These are phyloP conservation scores for Tanacetum coccineum DNA, from an alignment of 129 eudicot species.

Conservation along the genomic window DNA sequence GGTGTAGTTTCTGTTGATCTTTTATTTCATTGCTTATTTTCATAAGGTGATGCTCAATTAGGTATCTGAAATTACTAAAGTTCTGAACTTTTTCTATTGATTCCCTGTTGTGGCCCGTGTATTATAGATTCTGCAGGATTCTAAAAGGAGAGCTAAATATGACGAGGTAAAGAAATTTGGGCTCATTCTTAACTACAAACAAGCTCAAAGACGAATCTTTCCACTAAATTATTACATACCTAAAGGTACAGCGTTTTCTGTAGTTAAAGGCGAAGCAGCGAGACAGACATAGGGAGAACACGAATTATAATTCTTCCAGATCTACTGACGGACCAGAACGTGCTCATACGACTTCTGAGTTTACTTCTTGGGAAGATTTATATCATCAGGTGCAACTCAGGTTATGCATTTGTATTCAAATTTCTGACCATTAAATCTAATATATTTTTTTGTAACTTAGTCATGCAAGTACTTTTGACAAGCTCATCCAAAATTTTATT, in stretches of 20 bases:
- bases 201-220: constrained; percentile 3
- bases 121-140: constrained; percentile 67
- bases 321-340: constrained; percentile 7
- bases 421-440: no score
- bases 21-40: not conserved
- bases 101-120: constrained; percentile 31
- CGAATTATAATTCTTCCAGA: constrained; percentile 30
- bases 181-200: constrained; percentile 8
- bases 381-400: no score
- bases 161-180: constrained; percentile 53
- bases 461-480: no score
- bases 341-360: no score
- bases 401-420: no score
- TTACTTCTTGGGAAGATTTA: no score
- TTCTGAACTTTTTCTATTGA: not conserved
- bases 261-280: constrained; percentile 34
- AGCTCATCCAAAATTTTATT: no score
- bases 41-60: constrained; percentile 4
- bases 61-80: no score
- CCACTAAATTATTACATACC: constrained; percentile 10
- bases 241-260: constrained; percentile 8
- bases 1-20: constrained; percentile 43
- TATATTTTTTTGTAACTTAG: no score
- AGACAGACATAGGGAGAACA: constrained; percentile 34
- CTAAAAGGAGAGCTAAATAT: constrained; percentile 77